These are phyloP conservation scores for Rhodotorula sp. DNA, from an alignment of 1,284 basidiomycete genomes.

Conservation along the genomic window DNA sequence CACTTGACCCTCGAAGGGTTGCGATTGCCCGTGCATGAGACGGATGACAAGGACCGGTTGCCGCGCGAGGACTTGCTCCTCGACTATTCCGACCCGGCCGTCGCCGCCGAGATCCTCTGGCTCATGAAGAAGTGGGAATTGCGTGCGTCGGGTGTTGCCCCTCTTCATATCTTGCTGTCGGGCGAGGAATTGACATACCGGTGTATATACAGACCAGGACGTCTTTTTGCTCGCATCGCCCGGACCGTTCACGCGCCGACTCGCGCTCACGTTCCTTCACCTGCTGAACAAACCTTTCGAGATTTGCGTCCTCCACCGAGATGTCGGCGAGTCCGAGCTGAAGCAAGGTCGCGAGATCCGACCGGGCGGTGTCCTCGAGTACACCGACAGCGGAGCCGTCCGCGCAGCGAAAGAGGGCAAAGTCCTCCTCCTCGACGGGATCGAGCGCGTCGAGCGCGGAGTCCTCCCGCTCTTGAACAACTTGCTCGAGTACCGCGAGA, in stretches of 20 bases:
- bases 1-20: conserved; percentile 25
- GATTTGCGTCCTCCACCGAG: conserved; percentile 49
- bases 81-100: conserved; percentile 1
- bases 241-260: conserved; percentile 49
- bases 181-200: no score
- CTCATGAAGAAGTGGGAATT: conserved; percentile 27
- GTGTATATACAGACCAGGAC: conserved; percentile 22
- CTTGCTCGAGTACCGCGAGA: conserved; percentile 47
- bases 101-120: conserved; percentile 23
- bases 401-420: conserved; percentile 50
- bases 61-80: conserved; percentile 14
- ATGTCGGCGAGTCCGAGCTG: conserved; percentile 50
- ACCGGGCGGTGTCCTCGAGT: conserved; percentile 47
- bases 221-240: conserved; percentile 46
- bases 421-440: conserved; percentile 50
- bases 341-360: conserved; percentile 47
- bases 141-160: conserved; percentile 5
- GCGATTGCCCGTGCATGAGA: conserved; percentile 18
- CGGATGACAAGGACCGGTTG: conserved; percentile 9
- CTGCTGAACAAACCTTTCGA: conserved; percentile 42
- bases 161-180: neutral
- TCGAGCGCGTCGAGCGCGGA: conserved; percentile 44
- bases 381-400: conserved; percentile 48
- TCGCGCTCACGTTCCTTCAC: conserved; percentile 47
- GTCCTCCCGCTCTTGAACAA: conserved; percentile 46